Percentiles rank a stretch among this genome's conserved stretches.
These are phyloP conservation scores for Sphagnum tenellum DNA, from an alignment of 225 moss, liverwort and hornwort species.

Conservation along the genomic window DNA sequence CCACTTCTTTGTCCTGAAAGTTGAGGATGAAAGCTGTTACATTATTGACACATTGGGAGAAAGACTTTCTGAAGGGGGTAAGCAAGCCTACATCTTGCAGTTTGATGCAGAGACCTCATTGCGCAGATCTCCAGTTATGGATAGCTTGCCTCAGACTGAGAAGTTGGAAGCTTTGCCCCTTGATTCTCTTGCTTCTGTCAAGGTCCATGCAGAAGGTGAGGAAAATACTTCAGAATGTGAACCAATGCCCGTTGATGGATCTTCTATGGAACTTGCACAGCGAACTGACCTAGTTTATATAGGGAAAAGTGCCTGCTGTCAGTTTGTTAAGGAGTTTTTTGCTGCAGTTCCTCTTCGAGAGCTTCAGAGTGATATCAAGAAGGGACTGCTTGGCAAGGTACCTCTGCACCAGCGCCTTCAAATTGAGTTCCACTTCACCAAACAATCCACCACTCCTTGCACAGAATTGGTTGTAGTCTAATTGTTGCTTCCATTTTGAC, in stretches of 20 bases:
- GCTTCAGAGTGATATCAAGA: slow-evolving; percentile 81
- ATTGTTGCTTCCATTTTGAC: too few species aligned
- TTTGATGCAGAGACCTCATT: slow-evolving; percentile 65
- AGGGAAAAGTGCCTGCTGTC: slow-evolving; percentile 65
- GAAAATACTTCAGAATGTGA: slow-evolving; percentile 9
- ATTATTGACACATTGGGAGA: slow-evolving; percentile 96
- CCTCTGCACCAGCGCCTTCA: slow-evolving; percentile 79
- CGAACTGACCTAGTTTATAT: slow-evolving; percentile 14
- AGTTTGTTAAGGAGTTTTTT: slow-evolving; percentile 90
- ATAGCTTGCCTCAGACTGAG: slow-evolving; percentile 3
- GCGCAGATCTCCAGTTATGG: too few species aligned
- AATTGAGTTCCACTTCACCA: slow-evolving; percentile 86
- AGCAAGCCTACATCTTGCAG: slow-evolving; percentile 91
- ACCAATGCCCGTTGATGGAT: slow-evolving; percentile 2
- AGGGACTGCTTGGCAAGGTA: slow-evolving; percentile 51
- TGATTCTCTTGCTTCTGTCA: slow-evolving; percentile 34
- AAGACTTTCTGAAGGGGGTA: slow-evolving; percentile 88
- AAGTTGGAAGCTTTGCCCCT: slow-evolving; percentile 16
- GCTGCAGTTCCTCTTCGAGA: slow-evolving; percentile 83
- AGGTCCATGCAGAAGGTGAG: slow-evolving; percentile 21
- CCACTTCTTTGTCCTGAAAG: slow-evolving; percentile 88
- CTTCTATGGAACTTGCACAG: slow-evolving; percentile 29
- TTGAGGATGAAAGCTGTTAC: slow-evolving; percentile 72
- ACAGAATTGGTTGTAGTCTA: not conserved
- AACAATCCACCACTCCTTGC: slow-evolving; percentile 18